These are phyloP conservation scores for Saturnispora sekii DNA, from an alignment of 805 yeast species.

Conservation along the genomic window DNA sequence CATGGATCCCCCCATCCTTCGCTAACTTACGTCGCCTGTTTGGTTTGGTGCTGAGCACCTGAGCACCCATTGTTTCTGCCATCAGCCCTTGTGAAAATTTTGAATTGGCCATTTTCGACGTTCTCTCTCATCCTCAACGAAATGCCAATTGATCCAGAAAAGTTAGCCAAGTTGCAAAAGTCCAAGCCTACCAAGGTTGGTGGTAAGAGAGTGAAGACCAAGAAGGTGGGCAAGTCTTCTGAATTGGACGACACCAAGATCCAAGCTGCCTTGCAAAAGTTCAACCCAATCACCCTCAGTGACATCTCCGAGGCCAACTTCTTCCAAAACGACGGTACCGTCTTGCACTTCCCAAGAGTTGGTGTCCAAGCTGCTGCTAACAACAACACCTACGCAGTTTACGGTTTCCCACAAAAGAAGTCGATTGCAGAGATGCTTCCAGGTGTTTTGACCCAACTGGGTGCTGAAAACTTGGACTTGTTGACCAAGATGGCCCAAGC, in stretches of 20 bases:
- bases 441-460: conserved; percentile 89
- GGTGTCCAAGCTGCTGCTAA: conserved; percentile 91
- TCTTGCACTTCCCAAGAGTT: conserved; percentile 91
- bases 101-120: neutral
- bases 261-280: conserved; percentile 79
- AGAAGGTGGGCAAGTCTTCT: conserved; percentile 54
- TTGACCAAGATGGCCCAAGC: conserved; percentile 85
- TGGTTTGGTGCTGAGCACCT: no score
- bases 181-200: conserved; percentile 78
- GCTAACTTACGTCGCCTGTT: no score
- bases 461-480: conserved; percentile 88
- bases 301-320: conserved; percentile 96
- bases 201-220: conserved; percentile 82
- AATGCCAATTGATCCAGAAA: conserved; percentile 91
- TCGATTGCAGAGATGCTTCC: conserved; percentile 87
- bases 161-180: conserved; percentile 86
- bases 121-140: neutral
- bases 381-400: conserved; percentile 87
- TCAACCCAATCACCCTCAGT: conserved; percentile 80
- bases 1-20: no score
- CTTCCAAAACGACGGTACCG: conserved; percentile 94
- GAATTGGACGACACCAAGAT: conserved; percentile 88
- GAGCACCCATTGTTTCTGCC: no score
- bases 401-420: conserved; percentile 93
- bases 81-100: no score